phyloP scores from a whole-genome alignment of 108 stramenopile species.

The Fistulifera solaris region DNA sequence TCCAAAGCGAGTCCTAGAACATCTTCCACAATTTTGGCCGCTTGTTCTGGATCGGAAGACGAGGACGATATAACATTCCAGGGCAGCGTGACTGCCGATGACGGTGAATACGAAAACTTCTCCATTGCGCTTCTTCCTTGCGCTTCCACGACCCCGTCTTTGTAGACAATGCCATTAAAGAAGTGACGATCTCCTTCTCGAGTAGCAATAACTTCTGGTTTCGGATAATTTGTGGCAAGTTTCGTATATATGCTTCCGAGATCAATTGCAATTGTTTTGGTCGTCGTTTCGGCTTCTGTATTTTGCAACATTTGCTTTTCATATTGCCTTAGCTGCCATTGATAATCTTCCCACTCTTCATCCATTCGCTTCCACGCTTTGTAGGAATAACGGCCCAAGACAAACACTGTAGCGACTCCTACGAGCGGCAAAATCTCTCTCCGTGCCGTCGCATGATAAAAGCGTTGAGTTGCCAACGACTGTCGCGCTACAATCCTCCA shows the following conservation, averaged over 20 bases:
- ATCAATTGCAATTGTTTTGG: slow-evolving; percentile 64
- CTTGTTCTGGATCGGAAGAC: slow-evolving; percentile 2
- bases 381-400: slow-evolving; percentile 49
- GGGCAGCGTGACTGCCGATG: not conserved
- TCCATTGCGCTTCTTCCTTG: slow-evolving; percentile 36
- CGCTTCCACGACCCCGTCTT: slow-evolving; percentile 6
- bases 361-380: slow-evolving; percentile 68
- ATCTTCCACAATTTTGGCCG: slow-evolving; percentile 19
- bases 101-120: slow-evolving; percentile 22
- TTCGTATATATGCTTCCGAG: slow-evolving; percentile 55
- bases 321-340: slow-evolving; percentile 53
- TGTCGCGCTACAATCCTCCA: no score
- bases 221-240: slow-evolving; percentile 20
- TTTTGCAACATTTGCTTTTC: slow-evolving; percentile 21
- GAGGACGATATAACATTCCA: not conserved
- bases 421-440: slow-evolving; percentile 60
- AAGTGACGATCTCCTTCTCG: slow-evolving; percentile 53
- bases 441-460: slow-evolving; percentile 50
- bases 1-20: slow-evolving; percentile 20
- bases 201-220: slow-evolving; percentile 35
- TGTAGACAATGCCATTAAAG: slow-evolving; percentile 31
- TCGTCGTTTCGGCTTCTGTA: slow-evolving; percentile 8
- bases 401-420: slow-evolving; percentile 26
- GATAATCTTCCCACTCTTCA: slow-evolving; percentile 73
- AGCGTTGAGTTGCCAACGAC: slow-evolving; percentile 6